Evolutionary conservation across 2,329 filamentous ascomycete species (phyloP), one percentile per base, ranked within the genome.

Genomic region (Paramyrothecium sp.): DNA sequence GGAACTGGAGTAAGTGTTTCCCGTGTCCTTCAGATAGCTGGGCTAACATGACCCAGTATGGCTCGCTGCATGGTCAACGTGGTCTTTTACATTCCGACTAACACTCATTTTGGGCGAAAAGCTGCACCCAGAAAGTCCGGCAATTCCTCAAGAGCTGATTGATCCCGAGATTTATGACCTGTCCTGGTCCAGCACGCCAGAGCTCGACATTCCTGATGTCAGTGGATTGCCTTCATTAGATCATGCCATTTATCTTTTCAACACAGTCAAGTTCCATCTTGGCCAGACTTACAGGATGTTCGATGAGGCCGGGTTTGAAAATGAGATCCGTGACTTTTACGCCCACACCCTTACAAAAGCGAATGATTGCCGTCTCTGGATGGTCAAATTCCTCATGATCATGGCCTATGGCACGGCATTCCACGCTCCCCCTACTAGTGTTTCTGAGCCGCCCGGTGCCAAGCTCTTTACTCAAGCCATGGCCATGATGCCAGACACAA

Each of bases 351-450:
- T 58, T n/a, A 47, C 21, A 20, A 67, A 61, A 22, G 65, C 63
- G 16, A 48, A 55, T 10, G 59, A 63, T 19, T 61, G 55, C 12
- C 56, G 54, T 23, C 60, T 83, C 21, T 81, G 80, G 81, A 80
- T 79, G 61, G 73, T 80, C 51, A 79, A 83, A 56, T 81, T 79
- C 54, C 68, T 83, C 4, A 65, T 83, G 3, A 73, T 83, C 19
- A 69, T 84, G 17, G 79, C 81, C 1, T 70, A 68, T 58, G 67
- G 69, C 8, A 68, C 62, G 7, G 69, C 69, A 2, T 69, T 70
- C 38, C 58, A 64, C 1, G 48, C 57, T 16, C 63, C 59, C 8
- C 54, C 58, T 2, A 53, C 30, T 33, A 75, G 2, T 68, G 72
- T 52, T 61, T 71, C 51, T 2, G 65, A 71, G 3, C 66, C 70